phyloP scores from a whole-genome alignment of 305 asterid species.

The Fraxinus sp. region DNA sequence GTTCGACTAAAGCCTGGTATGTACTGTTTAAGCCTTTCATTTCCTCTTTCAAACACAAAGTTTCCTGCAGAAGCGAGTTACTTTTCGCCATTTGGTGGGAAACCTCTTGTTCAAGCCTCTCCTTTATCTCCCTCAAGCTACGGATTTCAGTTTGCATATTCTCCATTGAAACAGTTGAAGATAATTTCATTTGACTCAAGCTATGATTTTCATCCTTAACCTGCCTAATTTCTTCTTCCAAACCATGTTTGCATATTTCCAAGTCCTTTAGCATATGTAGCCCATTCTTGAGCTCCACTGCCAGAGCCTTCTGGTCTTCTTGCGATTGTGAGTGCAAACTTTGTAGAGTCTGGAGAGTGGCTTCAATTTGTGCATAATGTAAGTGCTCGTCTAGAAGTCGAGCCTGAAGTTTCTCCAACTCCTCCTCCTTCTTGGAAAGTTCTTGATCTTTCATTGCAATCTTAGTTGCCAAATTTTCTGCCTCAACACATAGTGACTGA shows the following conservation, averaged over 20 bases:
- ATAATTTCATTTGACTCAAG: slow-evolving; percentile 46
- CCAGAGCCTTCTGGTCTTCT: slow-evolving; percentile 60
- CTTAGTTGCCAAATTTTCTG: slow-evolving; percentile 60
- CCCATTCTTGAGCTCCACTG: slow-evolving; percentile 53
- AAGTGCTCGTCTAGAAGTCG: slow-evolving; percentile 53
- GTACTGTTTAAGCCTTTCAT: slow-evolving; percentile 50
- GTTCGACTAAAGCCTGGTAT: slow-evolving; percentile 56
- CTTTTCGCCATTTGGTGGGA: slow-evolving; percentile 45
- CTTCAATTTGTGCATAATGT: slow-evolving; percentile 54
- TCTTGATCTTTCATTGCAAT: slow-evolving; percentile 69
- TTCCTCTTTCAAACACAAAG: slow-evolving; percentile 58
- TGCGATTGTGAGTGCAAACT: slow-evolving; percentile 62
- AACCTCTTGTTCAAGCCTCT: slow-evolving; percentile 71
- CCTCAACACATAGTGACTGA: slow-evolving; percentile 64
- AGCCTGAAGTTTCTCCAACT: slow-evolving; percentile 65
- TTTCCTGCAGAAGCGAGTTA: slow-evolving; percentile 60
- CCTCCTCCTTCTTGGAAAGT: slow-evolving; percentile 63
- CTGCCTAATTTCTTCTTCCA: slow-evolving; percentile 58
- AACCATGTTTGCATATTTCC: slow-evolving; percentile 51
- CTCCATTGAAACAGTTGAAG: slow-evolving; percentile 52
- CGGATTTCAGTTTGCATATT: slow-evolving; percentile 56
- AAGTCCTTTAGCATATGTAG: slow-evolving; percentile 58
- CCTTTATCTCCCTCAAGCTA: slow-evolving; percentile 68
- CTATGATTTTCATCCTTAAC: slow-evolving; percentile 56
- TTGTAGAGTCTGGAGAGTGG: slow-evolving; percentile 57